Evolutionary conservation across 306 rosid species (phyloP).

Genomic region (Fagus sylvatica): DNA sequence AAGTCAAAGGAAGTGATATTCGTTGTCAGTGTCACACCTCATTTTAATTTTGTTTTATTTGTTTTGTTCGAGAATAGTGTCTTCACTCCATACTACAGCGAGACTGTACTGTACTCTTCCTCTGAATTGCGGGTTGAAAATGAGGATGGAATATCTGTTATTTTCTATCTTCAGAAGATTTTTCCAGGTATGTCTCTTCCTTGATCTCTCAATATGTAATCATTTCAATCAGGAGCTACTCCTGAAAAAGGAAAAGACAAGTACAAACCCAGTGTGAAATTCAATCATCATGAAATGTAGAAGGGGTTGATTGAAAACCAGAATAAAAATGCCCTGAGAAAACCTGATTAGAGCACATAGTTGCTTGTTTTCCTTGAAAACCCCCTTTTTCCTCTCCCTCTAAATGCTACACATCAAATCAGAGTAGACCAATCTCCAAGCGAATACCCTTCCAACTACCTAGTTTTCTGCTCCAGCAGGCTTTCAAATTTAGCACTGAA

Average conservation of each 20-base stretch:
- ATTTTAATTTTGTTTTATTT: conserved; percentile 17
- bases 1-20: conserved; percentile 12
- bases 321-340: neutral
- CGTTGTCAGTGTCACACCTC: neutral
- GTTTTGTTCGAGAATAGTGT: conserved; percentile 57
- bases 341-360: neutral
- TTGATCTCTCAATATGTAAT: neutral
- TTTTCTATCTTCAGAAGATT: conserved; percentile 97
- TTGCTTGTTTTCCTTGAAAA: neutral
- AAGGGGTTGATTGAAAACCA: neutral
- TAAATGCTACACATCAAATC: neutral
- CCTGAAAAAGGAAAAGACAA: neutral
- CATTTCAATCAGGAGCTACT: neutral
- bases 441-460: neutral
- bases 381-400: too few species aligned
- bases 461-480: neutral
- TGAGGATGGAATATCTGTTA: conserved; percentile 89
- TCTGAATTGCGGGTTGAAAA: conserved; percentile 84
- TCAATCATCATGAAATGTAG: neutral
- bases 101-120: conserved; percentile 87
- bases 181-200: conserved; percentile 71
- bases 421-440: neutral
- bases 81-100: conserved; percentile 98
- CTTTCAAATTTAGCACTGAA: neutral
- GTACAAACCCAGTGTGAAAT: neutral